phyloP scores from a whole-genome alignment of 768 basidiomycete species.

The Naganishia vishniacii region DNA sequence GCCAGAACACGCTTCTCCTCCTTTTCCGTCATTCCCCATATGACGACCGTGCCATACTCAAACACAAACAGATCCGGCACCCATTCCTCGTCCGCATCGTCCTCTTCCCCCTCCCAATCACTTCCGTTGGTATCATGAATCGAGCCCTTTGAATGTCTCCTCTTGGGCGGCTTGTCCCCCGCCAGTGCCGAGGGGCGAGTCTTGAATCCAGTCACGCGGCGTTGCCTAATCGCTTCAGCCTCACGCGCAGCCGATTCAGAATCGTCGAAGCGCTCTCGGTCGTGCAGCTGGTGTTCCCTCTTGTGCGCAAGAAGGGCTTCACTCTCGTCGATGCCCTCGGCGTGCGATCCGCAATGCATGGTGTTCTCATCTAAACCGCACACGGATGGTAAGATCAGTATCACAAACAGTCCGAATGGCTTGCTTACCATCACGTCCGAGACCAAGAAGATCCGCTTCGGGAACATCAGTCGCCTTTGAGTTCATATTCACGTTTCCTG shows the following conservation, averaged over 20 bases:
- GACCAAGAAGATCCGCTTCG: slow-evolving; percentile 44
- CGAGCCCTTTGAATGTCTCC: slow-evolving; percentile 30
- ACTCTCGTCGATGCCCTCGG: slow-evolving; percentile 28
- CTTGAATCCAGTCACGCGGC: slow-evolving; percentile 39
- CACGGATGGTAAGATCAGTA: neutral
- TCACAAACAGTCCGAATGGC: neutral
- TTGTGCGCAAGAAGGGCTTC: slow-evolving; percentile 23
- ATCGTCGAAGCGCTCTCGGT: neutral
- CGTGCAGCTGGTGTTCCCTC: slow-evolving; percentile 22
- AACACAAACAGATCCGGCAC: slow-evolving; percentile 78
- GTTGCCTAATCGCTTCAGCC: slow-evolving; percentile 8
- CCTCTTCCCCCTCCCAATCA: slow-evolving; percentile 35
- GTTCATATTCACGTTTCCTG: slow-evolving; percentile 4
- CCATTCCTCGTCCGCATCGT: slow-evolving; percentile 47
- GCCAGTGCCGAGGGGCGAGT: slow-evolving; percentile 34
- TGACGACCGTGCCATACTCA: slow-evolving; percentile 87
- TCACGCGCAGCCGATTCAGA: slow-evolving; percentile 8
- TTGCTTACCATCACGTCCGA: slow-evolving; percentile 28
- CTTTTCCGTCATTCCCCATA: slow-evolving; percentile 94
- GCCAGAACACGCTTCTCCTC: slow-evolving; percentile 86
- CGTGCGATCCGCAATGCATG: slow-evolving; percentile 18
- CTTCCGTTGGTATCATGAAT: slow-evolving; percentile 28
- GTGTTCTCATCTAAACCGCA: neutral
- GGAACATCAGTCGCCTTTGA: slow-evolving; percentile 3
- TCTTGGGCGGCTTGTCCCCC: slow-evolving; percentile 53